phyloP scores from a whole-genome alignment of 2,329 filamentous ascomycete species.

The Arthrobotrys sphaeroides region DNA sequence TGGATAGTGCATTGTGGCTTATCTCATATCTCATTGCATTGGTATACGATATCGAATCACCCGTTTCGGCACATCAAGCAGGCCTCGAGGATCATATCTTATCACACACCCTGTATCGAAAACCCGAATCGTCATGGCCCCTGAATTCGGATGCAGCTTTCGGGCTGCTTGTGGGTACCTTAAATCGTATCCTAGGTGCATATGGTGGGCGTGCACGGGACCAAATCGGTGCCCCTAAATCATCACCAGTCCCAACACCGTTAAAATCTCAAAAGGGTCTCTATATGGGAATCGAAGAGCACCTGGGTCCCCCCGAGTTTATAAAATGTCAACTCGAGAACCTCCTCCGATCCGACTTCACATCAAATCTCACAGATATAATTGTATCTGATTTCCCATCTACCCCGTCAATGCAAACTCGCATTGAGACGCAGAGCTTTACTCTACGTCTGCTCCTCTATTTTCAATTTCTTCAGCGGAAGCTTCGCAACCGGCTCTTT shows the following conservation, averaged over 20 bases:
- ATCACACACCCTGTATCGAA: conserved; percentile 10
- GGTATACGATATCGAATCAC: neutral
- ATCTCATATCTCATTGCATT: conserved; percentile 31
- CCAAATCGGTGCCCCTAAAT: neutral
- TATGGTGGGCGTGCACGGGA: neutral
- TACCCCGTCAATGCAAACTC: neutral
- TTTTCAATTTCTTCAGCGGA: conserved; percentile 37
- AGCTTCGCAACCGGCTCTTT: conserved; percentile 42
- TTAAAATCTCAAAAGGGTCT: neutral
- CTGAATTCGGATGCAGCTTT: neutral
- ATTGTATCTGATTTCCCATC: neutral
- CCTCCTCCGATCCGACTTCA: conserved; percentile 12
- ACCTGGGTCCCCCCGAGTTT: conserved; percentile 3
- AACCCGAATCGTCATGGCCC: neutral
- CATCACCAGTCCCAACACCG: neutral
- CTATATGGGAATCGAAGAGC: neutral
- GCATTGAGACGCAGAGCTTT: conserved; percentile 12
- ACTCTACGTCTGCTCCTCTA: conserved; percentile 21
- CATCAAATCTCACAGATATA: conserved; percentile 17
- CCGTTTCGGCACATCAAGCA: neutral
- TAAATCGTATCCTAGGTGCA: conserved; percentile 9
- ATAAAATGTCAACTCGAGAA: conserved; percentile 31
- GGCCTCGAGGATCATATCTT: neutral
- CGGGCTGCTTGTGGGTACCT: neutral
- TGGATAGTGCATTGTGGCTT: conserved; percentile 20